Base-by-base conservation (phyloP, 2,329 filamentous ascomycete species). In the Penicillium sp. region DNA sequence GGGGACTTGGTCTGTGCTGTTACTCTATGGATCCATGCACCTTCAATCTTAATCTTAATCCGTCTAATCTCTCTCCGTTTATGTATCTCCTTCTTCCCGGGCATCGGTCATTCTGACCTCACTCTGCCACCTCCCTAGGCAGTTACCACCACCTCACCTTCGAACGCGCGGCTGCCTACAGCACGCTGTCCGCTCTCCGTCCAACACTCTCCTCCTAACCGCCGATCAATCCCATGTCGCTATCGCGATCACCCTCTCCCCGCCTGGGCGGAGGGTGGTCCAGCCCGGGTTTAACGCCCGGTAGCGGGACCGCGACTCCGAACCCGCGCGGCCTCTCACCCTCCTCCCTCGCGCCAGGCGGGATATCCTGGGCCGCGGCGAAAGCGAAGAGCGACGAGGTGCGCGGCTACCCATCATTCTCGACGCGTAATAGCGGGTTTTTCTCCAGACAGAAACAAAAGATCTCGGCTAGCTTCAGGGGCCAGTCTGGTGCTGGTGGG, bases 201-300 rank as follows among this genome's bases (percentile, higher is more conserved):
- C 33, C 26, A 14, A 27, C 3, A 16, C 26, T 22, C 7, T 27
- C 21, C 31, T 48, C 24, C 8, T 26, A 13, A 22, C 49, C 37
- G 57, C 74, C 84, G 81, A 84, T 69, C 86, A 82, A 82, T 85
- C 66, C 68, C 47, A 96, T 96, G 93, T 90, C 90, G 65, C 79
- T 93, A 61, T 95, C 92, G 65, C 87, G 91, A 77, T 96, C 91
- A 71, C 91, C 93, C 50, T 96, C 91, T 55, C 93, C 93, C 60
- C 84, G 86, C 61, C 89, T 87, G 60, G 89, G 90, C 68, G 91
- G 91, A 71, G 92, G 92, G 67, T 97, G 93, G 93, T 86, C 90
- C 55, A 95, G 89, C 76, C 91, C 90, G 55, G 90, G 88, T 62
- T 82, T 91, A 70, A 89, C 86, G 70, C 86, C 89, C 59, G 86